Evolutionary conservation across 2,329 filamentous ascomycete genomes (phyloP), one percentile per base, ranked within the genome.

Genomic region (Hortaea werneckii): DNA sequence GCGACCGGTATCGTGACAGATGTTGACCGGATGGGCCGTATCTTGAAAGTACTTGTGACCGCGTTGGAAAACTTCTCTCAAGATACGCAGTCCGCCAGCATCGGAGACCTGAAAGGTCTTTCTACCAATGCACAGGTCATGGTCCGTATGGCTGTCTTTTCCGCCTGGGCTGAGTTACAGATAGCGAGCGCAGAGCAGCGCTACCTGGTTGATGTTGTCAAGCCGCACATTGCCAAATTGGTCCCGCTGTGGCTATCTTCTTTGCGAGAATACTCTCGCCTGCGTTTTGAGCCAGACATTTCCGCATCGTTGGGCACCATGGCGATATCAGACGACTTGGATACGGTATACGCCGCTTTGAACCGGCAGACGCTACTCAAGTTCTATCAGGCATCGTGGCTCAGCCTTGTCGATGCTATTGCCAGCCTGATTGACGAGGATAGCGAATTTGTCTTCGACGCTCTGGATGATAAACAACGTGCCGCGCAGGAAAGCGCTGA

Each of bases 341-440:
- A 96, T 60, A 89, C 87, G 1, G 87, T 96, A 20, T 98, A 98
- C 60, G 87, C 92, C 32, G 90, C 92, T 0, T 71, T 98, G 51
- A 96, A 96, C 62, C 79, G 92, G 12, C 88, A 98, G 66, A 96
- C 92, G 1, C 73, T 96, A 37, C 75, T 98, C 10, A 84, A 83
- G 63, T 98, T 98, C 66, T 98, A 98, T 63, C 90, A 98, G 70
- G 88, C 94, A 48, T 87, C 88, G 0, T 98, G 92, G 92, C 74
- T 98, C 35, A 94, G 92, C 56, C 78, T 98, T 8, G 90, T 98
- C 2, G 89, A 98, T 68, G 94, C 92, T 3, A 96, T 98, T 64
- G 90, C 92, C 8, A 95, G 89, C 59, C 73, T 98, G 5, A 95
- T 98, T 48, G 92, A 96, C 59, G 90, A 95, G 65, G 92, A 98